Evolutionary conservation across 1,284 basidiomycete genomes (phyloP).

Genomic region (Ceratobasidium sp.): DNA sequence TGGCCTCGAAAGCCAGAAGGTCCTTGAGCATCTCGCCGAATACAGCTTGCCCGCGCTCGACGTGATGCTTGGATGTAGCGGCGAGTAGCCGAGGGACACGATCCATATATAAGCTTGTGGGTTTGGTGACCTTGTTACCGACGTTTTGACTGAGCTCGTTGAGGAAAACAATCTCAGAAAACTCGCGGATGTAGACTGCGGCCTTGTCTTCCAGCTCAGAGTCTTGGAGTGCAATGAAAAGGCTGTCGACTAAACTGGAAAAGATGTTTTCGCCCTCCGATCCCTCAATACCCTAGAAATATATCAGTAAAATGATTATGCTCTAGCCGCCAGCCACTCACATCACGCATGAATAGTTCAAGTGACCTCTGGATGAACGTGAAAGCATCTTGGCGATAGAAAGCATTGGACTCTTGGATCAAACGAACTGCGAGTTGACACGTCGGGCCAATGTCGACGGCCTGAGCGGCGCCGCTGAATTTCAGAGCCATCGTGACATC

Average conservation of each 20-base stretch:
- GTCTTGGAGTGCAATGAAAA: slow-evolving; percentile 78
- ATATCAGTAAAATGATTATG: slow-evolving; percentile 1
- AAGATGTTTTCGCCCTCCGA: slow-evolving; percentile 80
- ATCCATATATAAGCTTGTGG: slow-evolving; percentile 66
- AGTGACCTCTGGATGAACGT: slow-evolving; percentile 77
- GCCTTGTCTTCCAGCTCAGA: slow-evolving; percentile 74
- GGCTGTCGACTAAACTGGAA: slow-evolving; percentile 70
- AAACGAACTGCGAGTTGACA: slow-evolving; percentile 73
- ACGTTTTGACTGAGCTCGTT: slow-evolving; percentile 50
- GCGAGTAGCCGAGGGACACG: slow-evolving; percentile 74
- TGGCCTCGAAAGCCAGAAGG: slow-evolving; percentile 39
- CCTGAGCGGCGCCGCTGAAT: slow-evolving; percentile 73
- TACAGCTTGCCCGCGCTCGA: slow-evolving; percentile 26
- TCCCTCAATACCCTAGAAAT: slow-evolving; percentile 66
- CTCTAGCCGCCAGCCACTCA: slow-evolving; percentile 50
- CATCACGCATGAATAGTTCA: slow-evolving; percentile 77
- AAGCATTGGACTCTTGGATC: slow-evolving; percentile 63
- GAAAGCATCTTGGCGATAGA: slow-evolving; percentile 77
- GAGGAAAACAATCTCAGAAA: slow-evolving; percentile 70
- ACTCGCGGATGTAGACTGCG: slow-evolving; percentile 67
- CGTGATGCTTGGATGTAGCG: slow-evolving; percentile 66
- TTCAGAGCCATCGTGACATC: slow-evolving; percentile 72
- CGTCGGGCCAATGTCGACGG: slow-evolving; percentile 73
- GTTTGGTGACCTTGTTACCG: slow-evolving; percentile 26
- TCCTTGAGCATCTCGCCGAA: slow-evolving; percentile 40